Percentiles rank a stretch among this genome's conserved stretches.
phyloP scores from a whole-genome alignment of 352 stramenopile genomes.

The Phytophthora gonapodyides region DNA sequence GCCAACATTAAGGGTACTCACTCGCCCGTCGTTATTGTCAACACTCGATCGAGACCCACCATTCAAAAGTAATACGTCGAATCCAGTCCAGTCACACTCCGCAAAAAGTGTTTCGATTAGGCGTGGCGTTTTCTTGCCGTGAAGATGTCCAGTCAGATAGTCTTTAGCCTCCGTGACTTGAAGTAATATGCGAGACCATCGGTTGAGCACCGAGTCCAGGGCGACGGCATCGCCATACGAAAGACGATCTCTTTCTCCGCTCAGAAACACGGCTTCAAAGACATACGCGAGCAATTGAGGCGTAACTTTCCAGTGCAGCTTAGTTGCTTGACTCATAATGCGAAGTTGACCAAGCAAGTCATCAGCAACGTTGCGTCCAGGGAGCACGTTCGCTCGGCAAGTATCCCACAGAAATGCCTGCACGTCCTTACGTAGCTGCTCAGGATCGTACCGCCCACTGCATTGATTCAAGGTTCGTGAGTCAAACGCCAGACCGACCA shows the following conservation, averaged over 20 bases:
- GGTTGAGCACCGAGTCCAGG: constrained; percentile 53
- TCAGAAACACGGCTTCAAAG: constrained; percentile 55
- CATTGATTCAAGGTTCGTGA: constrained; percentile 43
- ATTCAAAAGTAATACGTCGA: constrained; percentile 41
- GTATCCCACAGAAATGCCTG: constrained; percentile 62
- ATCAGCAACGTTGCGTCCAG: constrained; percentile 34
- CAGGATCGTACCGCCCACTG: constrained; percentile 5
- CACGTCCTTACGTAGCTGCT: constrained; percentile 29
- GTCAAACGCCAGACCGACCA: constrained; percentile 72
- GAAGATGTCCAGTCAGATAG: constrained; percentile 60
- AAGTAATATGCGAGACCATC: constrained; percentile 57
- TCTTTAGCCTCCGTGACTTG: constrained; percentile 61
- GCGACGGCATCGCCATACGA: constrained; percentile 50
- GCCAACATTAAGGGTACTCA: constrained; percentile 31
- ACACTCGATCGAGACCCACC: neutral
- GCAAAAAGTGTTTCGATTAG: constrained; percentile 59
- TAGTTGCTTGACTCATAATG: constrained; percentile 44
- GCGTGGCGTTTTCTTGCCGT: constrained; percentile 64
- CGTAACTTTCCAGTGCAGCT: constrained; percentile 70
- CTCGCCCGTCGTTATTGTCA: neutral
- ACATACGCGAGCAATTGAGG: constrained; percentile 66
- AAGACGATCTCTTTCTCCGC: constrained; percentile 57
- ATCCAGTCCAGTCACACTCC: constrained; percentile 72
- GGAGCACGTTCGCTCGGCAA: constrained; percentile 48
- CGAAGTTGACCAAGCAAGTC: constrained; percentile 55